phyloP scores from a whole-genome alignment of 2,329 filamentous ascomycete species.

The Sporothrix inflata region DNA sequence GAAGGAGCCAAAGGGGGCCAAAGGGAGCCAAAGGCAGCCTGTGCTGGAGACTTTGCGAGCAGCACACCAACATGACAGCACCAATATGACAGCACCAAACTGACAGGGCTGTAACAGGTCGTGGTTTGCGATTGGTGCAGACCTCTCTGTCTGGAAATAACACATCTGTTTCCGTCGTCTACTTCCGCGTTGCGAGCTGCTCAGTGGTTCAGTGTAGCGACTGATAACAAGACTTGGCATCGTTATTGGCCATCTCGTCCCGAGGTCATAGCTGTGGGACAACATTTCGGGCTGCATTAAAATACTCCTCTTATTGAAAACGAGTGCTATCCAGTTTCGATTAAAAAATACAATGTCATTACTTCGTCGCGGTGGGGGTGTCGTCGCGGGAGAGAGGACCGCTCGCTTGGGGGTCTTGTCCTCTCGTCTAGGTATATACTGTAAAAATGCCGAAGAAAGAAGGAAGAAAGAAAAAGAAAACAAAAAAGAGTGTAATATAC shows the following conservation, averaged over 20 bases:
- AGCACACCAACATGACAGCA: too few relatives aligned
- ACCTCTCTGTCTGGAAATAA: too few relatives aligned
- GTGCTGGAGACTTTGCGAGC: too few relatives aligned
- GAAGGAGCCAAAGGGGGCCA: background rate
- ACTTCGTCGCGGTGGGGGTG: constrained; percentile 9
- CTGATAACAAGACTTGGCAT: background rate
- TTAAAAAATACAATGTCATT: background rate
- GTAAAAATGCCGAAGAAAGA: background rate
- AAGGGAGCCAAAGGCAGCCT: background rate
- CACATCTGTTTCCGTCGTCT: too few relatives aligned
- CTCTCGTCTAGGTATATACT: constrained; percentile 21
- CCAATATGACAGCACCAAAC: background rate
- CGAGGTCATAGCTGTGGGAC: constrained; percentile 14
- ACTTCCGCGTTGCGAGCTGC: too few relatives aligned
- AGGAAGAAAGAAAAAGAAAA: background rate
- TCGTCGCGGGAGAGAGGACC: background rate
- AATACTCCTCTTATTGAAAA: background rate
- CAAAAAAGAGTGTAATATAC: background rate
- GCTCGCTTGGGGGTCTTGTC: constrained; percentile 4
- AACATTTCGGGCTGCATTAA: background rate
- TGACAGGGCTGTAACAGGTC: background rate
- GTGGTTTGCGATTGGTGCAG: background rate
- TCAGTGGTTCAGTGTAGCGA: too few relatives aligned
- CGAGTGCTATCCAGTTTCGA: background rate
- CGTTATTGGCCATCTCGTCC: background rate